Conservation (phyloP, 2,329 filamentous ascomycete species). For the Thelonectria olida region DNA sequence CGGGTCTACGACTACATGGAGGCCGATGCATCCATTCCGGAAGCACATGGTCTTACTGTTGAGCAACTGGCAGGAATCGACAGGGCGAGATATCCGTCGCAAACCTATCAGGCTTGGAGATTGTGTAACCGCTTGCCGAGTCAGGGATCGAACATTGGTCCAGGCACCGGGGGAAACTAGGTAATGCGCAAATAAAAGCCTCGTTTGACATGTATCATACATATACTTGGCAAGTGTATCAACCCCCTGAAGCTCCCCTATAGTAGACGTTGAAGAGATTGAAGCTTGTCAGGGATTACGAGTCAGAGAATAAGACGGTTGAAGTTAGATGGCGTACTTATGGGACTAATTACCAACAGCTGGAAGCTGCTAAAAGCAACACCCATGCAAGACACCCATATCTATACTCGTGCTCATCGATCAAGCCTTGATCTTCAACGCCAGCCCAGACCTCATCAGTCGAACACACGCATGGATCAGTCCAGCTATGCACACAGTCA, state of each 20-base stretch:
- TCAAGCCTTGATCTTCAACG: background rate
- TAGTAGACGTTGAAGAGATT: too few relatives aligned
- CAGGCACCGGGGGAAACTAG: background rate
- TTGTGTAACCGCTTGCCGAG: background rate
- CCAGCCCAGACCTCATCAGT: background rate
- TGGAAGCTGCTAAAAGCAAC: too few relatives aligned
- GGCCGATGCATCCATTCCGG: background rate
- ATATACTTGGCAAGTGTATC: too few relatives aligned
- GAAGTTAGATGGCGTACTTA: too few relatives aligned
- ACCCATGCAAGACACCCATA: too few relatives aligned
- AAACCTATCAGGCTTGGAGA: conserved; percentile 2
- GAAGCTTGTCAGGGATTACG: too few relatives aligned
- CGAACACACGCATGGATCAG: background rate
- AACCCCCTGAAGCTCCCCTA: too few relatives aligned
- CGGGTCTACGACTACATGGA: conserved; percentile 1
- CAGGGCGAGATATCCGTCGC: background rate
- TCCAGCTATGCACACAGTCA: background rate
- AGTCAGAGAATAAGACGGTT: too few relatives aligned
- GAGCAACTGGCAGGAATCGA: background rate
- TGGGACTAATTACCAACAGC: too few relatives aligned
- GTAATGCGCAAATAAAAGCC: too few relatives aligned
- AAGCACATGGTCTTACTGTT: background rate
- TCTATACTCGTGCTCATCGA: too few relatives aligned
- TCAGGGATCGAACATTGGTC: background rate
- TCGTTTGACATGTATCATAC: too few relatives aligned